Base-by-base conservation (phyloP, 139 green algal genomes). In the Marvania coccoides region DNA sequence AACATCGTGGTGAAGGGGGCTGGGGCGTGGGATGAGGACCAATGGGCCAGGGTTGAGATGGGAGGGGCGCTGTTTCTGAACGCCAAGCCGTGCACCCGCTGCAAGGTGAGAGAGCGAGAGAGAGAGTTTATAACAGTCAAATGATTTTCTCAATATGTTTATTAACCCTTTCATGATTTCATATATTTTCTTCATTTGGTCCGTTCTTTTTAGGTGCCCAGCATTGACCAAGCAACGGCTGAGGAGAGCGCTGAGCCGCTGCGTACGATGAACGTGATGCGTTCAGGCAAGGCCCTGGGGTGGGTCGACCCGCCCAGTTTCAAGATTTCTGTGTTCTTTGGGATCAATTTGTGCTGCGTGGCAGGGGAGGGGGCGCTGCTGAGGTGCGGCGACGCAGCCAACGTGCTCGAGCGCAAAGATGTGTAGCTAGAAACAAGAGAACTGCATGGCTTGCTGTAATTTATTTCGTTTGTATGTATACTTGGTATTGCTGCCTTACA, bases 11-110 rank as follows among this genome's bases (percentile, higher is more conserved):
- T 93, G 15, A 29, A 48, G 13, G 83, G 70, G 0, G 55, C 51
- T 1, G 34, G 5, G 4, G 29, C 61, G 3, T 91, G 72, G 70
- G 56, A 59, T 5, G 84, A 91, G 53, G 85, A 91, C 37, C 28
- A n/a, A 5, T 91, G 83, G 85, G n/a, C 23, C 2, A 34, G 23
- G 8, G 45, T 88, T 26, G 19, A 30, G 15, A 37, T 85, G 2
- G 33, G 61, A 12, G 14, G 12, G 55, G 24, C 31, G 23, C 38
- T 47, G n/a, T 85, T 92, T 56, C 61, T 63, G 2, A 48, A 59
- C 6, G 80, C 91, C 19, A 90, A 90, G 75, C 85, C 85, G 3
- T 92, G 85, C 62, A 48, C 45, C 33, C 62, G 85, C 0, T 92
- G 75, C 64, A 85, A 67, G 71, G 75, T 81, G 36, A 35, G 55